Evolutionary conservation across 2,329 filamentous ascomycete species (phyloP).

Genomic region (Pestalotiopsis sp.): DNA sequence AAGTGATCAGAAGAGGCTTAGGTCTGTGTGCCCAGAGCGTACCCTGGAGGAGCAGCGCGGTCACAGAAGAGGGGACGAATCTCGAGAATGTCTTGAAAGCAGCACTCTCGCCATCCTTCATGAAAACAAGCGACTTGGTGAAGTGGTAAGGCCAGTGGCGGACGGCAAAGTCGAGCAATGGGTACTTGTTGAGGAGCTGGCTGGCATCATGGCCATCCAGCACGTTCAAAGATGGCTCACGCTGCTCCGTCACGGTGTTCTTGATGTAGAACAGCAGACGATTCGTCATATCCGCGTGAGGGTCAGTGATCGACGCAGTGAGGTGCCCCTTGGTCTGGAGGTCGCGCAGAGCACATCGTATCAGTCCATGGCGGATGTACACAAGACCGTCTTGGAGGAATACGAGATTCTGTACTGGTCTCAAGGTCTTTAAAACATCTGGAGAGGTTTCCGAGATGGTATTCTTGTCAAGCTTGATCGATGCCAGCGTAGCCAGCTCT

Average conservation of each 20-base stretch:
- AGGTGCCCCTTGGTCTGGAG: conserved; percentile 33
- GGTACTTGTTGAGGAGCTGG: conserved; percentile 22
- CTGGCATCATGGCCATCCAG: conserved; percentile 29
- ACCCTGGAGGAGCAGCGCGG: conserved; percentile 17
- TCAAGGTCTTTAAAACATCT: conserved; percentile 29
- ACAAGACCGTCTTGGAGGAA: conserved; percentile 35
- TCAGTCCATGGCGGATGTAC: conserved; percentile 36
- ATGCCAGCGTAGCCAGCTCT: conserved; percentile 33
- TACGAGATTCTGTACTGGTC: conserved; percentile 33
- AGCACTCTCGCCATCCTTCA: conserved; percentile 12
- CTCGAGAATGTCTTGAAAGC: conserved; percentile 17
- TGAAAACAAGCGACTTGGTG: conserved; percentile 11
- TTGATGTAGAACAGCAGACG: conserved; percentile 38
- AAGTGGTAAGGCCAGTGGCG: conserved; percentile 23
- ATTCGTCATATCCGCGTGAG: conserved; percentile 33
- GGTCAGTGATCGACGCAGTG: conserved; percentile 31
- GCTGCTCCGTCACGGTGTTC: conserved; percentile 26
- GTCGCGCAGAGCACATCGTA: conserved; percentile 33
- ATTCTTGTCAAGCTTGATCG: conserved; percentile 32
- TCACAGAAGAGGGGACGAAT: conserved; percentile 15
- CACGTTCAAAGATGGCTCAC: conserved; percentile 32
- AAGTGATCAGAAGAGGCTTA: conserved; percentile 30
- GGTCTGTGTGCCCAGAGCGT: conserved; percentile 26
- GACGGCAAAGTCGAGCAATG: conserved; percentile 25
- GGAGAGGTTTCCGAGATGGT: conserved; percentile 26